phyloP scores from a whole-genome alignment of 768 basidiomycete species.

The Russula emetica region DNA sequence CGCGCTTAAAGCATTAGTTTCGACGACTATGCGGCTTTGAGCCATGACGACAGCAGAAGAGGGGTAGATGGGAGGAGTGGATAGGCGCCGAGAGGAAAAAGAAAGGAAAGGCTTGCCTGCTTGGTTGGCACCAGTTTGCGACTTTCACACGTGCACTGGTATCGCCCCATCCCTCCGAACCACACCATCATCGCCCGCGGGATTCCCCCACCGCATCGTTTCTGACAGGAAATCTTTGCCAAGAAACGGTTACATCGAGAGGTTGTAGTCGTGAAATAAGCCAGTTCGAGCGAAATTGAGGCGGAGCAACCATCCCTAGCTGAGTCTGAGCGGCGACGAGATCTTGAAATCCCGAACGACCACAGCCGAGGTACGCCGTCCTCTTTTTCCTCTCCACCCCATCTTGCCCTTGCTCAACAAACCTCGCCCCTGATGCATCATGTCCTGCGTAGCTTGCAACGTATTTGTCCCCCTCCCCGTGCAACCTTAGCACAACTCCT shows the following conservation, averaged over 20 bases:
- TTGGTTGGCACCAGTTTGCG: not conserved
- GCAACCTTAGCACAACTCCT: not conserved
- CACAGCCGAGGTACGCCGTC: constrained; percentile 25
- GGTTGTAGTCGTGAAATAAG: not conserved
- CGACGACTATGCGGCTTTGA: not conserved
- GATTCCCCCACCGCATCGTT: not conserved
- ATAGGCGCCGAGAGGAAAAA: constrained; percentile 5
- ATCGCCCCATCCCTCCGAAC: constrained; percentile 25
- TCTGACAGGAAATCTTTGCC: not conserved
- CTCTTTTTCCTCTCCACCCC: not conserved
- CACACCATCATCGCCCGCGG: constrained; percentile 23
- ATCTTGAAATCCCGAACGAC: constrained; percentile 30
- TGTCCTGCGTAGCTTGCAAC: not conserved
- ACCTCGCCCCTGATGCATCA: not conserved
- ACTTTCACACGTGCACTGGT: constrained; percentile 26
- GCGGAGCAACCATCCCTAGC: constrained; percentile 24
- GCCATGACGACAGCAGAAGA: not conserved
- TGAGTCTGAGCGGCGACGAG: constrained; percentile 30
- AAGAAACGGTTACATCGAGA: not conserved
- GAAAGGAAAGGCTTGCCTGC: not conserved
- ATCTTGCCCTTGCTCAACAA: not conserved
- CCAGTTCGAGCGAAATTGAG: constrained; percentile 21
- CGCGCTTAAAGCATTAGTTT: not conserved
- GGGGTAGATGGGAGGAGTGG: not conserved
- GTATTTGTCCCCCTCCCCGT: not conserved